Evolutionary conservation across 352 stramenopile genomes (phyloP).

Genomic region (Pythium phragmitis): DNA sequence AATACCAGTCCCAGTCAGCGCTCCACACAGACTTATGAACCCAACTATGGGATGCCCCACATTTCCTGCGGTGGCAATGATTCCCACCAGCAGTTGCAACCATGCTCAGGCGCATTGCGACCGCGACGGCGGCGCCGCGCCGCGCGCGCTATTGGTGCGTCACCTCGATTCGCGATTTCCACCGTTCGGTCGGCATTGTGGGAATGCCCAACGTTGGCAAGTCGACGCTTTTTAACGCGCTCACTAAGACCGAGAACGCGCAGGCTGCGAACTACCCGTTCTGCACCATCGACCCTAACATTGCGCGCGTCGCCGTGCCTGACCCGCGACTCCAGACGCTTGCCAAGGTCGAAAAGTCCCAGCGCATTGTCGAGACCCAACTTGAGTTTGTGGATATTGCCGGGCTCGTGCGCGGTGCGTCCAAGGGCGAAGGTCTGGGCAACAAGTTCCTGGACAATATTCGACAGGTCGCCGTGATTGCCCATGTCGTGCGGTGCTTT

Average conservation of each 20-base stretch:
- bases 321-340: constrained; percentile 62
- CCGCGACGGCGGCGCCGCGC: background rate
- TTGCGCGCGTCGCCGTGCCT: constrained; percentile 72
- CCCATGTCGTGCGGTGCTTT: constrained; percentile 96
- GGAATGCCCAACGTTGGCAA: constrained; percentile 90
- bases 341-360: constrained; percentile 71
- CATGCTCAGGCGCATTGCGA: constrained; percentile 18
- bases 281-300: constrained; percentile 88
- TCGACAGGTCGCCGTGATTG: constrained; percentile 79
- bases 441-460: constrained; percentile 91
- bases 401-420: constrained; percentile 78
- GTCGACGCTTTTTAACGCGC: constrained; percentile 86
- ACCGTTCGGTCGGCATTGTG: constrained; percentile 85
- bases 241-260: constrained; percentile 84
- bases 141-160: constrained; percentile 3
- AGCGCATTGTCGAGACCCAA: constrained; percentile 44
- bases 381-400: constrained; percentile 89
- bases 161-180: constrained; percentile 41
- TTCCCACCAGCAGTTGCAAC: constrained; percentile 7
- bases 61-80: constrained; percentile 4
- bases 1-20: background rate
- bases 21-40: constrained; percentile 1
- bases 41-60: constrained; percentile 1
- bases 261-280: constrained; percentile 89
- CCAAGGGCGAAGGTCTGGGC: constrained; percentile 77